Percentiles rank a stretch among this genome's conserved stretches.
phyloP scores from a whole-genome alignment of 2,329 filamentous ascomycete species.

The Colletotrichum limetticola region DNA sequence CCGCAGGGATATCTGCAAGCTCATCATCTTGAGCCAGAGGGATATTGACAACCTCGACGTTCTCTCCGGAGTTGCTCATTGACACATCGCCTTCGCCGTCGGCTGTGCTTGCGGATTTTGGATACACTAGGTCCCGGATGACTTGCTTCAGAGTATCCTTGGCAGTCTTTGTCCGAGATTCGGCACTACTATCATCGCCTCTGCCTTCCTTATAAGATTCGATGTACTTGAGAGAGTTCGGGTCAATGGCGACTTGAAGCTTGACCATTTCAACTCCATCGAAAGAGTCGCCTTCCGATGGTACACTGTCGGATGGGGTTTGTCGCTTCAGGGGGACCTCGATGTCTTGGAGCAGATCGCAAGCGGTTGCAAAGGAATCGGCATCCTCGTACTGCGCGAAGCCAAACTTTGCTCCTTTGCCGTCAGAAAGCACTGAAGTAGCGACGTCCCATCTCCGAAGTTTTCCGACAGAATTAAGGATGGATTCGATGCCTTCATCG shows the following conservation, averaged over 20 bases:
- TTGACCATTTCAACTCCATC: constrained; percentile 74
- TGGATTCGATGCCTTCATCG: constrained; percentile 81
- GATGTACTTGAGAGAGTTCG: constrained; percentile 85
- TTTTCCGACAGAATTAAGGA: constrained; percentile 81
- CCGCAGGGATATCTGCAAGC: constrained; percentile 91
- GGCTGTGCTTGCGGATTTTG: constrained; percentile 57
- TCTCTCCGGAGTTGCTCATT: constrained; percentile 77
- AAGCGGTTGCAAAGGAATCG: constrained; percentile 85
- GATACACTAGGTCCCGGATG: constrained; percentile 78
- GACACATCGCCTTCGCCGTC: constrained; percentile 75
- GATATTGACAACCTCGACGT: constrained; percentile 89
- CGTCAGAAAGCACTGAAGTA: constrained; percentile 68
- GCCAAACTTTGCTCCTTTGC: constrained; percentile 87
- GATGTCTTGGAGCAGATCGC: constrained; percentile 85
- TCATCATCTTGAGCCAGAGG: constrained; percentile 91
- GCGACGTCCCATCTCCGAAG: constrained; percentile 88
- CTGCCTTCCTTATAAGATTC: constrained; percentile 79
- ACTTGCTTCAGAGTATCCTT: constrained; percentile 74
- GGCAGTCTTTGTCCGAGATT: constrained; percentile 77
- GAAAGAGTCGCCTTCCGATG: constrained; percentile 53
- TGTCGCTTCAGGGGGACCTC: constrained; percentile 85
- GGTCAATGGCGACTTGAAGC: constrained; percentile 81
- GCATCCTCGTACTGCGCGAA: constrained; percentile 96
- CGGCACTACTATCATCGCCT: constrained; percentile 70
- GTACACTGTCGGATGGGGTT: constrained; percentile 56